Base-by-base conservation (phyloP, 352 stramenopile genomes). In the Phytophthora litchii region DNA sequence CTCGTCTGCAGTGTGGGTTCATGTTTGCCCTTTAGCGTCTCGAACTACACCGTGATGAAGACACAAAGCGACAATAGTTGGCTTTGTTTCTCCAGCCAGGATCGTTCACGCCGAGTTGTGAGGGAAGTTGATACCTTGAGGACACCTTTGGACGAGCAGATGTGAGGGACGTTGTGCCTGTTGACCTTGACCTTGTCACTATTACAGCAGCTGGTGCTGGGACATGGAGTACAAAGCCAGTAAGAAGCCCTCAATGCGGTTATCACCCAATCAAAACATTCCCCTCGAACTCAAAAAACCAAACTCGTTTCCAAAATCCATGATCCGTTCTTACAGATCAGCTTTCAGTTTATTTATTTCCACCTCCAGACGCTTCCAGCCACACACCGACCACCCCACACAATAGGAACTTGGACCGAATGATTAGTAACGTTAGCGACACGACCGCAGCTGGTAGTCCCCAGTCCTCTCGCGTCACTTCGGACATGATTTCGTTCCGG, bases 401-500 rank as follows among this genome's bases (percentile, higher is more conserved):
- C 29, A 34, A 12, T 12, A 34, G 7, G 3, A 34, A 34, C 6
- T 34, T 34, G 29, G 29, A 12, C 1, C 7, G 29, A 2, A 29
- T 41, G 13, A 34, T 70, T 62, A 65, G 54, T 67, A 74, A 63
- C 46, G 31, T 3, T 16, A 48, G 67, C 48, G 52, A 69, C 62
- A 62, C 47, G 46, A 34, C 53, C 31, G 53, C 64, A 64, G 48
- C 45, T 60, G 47, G n/a, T 14, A 21, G 47, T 10, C 38, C 23
- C 4, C 50, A 54, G 5, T 21, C 16, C 43, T 25, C 20, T 21
- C 65, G 60, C 27, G 48, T 81, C 23, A 83, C 73, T 29, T 79
- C 70, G 47, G 76, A 82, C 64, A 83, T 82, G 76, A 76, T 82
- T 51, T 82, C 76, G 3, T 82, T 80, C 61, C 61, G 34, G 1